Percentiles rank a stretch among this genome's conserved stretches.
Evolutionary conservation across 2,329 filamentous ascomycete genomes (phyloP).

Genomic region (Ophiostoma sp.): DNA sequence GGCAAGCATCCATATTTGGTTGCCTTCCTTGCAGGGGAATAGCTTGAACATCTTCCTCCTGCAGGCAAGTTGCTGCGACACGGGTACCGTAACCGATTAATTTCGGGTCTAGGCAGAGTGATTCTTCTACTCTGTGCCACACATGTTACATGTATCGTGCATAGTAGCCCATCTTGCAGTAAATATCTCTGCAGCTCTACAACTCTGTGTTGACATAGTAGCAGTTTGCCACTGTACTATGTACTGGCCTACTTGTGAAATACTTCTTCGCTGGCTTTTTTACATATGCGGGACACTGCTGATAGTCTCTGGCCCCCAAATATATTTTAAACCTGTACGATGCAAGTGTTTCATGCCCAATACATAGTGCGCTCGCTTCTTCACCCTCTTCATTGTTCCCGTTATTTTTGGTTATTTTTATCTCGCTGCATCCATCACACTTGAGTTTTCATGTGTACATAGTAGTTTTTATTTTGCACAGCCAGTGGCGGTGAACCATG

Average conservation of each 20-base stretch:
- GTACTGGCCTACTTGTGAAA: not conserved
- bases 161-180: too few relatives aligned
- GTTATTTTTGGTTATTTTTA: not conserved
- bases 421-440: not conserved
- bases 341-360: not conserved
- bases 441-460: not conserved
- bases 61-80: too few relatives aligned
- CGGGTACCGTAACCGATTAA: not conserved
- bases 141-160: too few relatives aligned
- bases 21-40: not conserved
- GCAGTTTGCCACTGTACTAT: not conserved
- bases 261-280: conserved; percentile 8
- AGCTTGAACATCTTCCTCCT: not conserved
- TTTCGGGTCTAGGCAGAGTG: not conserved
- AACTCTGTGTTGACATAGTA: not conserved
- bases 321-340: not conserved
- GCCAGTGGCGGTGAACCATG: not conserved
- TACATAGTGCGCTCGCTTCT: not conserved
- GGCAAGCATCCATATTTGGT: not conserved
- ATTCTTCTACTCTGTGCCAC: not conserved
- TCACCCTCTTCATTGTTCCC: not conserved
- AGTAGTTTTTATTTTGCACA: not conserved
- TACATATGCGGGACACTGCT: conserved; percentile 9
- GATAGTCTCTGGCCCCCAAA: conserved; percentile 4
- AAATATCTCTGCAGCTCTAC: not conserved